Evolutionary conservation across 2,329 filamentous ascomycete genomes (phyloP), one percentile per base, ranked within the genome.

Genomic region (Alternaria arbusti): DNA sequence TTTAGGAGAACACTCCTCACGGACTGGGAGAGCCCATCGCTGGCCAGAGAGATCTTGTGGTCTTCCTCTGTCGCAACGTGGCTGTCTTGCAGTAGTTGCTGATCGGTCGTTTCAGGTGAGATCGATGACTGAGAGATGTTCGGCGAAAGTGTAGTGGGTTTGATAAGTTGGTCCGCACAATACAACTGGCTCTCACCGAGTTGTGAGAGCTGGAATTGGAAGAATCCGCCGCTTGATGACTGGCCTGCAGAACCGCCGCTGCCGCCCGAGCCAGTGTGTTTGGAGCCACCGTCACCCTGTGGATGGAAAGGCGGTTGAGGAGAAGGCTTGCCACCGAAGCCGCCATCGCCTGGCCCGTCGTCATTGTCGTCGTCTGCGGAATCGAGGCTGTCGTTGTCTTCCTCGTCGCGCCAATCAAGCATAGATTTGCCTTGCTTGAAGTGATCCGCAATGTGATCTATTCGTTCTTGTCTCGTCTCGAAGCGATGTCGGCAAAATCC

Each of bases 351-450:
- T 61, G 72, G 73, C 58, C 67, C 73, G 28, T 74, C 63, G 46
- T 73, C 70, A 54, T 77, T 66, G 57, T 75, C 71, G 46, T 72
- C 69, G 55, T 75, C 69, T 40, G 74, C 74, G 49, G 69, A 67
- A 54, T 69, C 62, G 55, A 68, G 54, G 51, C 65, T 62, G 20
- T 73, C 67, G 12, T 73, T 69, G 52, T 72, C 68, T 26, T 70
- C 71, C 52, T 74, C 70, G 40, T 79, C 75, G 55, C 71, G 73
- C 78, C 77, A 79, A 64, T 78, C 76, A 36, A 79, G 72, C 77
- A 80, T 80, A 54, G 70, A 75, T 66, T 79, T 79, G 51, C 78
- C 78, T 51, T 78, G 69, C 58, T 78, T 78, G 70, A 80, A 80
- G 65, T 80, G 78, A 9, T 78, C 74, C 59, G 74, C 76, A n/a